Evolutionary conservation across 495 filamentous ascomycete genomes (phyloP).

Genomic region (Bacidia gigantensis): DNA sequence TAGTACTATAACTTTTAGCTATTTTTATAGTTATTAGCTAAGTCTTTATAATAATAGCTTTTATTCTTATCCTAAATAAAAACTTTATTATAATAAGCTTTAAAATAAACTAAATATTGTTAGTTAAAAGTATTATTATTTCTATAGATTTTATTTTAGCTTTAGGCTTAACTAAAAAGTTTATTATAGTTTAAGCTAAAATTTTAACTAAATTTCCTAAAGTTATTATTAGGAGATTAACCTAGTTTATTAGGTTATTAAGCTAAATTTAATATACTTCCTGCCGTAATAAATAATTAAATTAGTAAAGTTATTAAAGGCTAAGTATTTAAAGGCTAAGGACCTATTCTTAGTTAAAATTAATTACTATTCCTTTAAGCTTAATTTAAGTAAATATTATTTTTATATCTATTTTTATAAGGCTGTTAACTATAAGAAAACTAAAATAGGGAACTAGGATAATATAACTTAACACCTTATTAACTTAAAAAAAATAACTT

Average conservation of each 20-base stretch:
- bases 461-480: no score
- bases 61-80: neutral
- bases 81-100: neutral
- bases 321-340: neutral
- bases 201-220: no score
- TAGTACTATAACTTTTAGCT: neutral
- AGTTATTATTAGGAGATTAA: neutral
- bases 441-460: no score
- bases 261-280: neutral
- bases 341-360: no score
- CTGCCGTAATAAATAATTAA: neutral
- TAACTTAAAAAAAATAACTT: no score
- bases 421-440: no score
- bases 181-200: no score
- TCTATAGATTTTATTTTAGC: neutral
- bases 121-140: neutral
- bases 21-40: neutral
- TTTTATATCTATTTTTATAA: no score
- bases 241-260: neutral
- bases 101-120: neutral
- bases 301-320: neutral
- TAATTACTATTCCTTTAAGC: neutral
- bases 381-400: neutral
- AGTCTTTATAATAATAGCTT: neutral
- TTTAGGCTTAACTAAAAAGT: no score